Base-by-base conservation (phyloP, 2,329 filamentous ascomycete species). In the Aspergillus tamarii region DNA sequence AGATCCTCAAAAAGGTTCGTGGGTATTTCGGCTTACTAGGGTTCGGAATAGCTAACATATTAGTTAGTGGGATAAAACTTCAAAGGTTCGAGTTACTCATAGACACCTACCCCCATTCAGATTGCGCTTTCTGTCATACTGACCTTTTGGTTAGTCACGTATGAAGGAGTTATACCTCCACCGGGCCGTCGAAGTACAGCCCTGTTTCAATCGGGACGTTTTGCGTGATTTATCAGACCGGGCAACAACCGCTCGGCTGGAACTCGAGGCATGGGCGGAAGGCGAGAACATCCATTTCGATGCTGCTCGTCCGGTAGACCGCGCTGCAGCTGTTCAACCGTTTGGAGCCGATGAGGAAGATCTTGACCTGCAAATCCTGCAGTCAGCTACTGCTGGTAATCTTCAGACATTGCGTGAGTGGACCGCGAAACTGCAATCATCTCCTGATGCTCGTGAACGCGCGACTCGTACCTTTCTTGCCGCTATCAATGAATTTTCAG, bases 151-250 rank as follows among this genome's bases (percentile, higher is more conserved):
- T 32, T 77, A 89, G 85, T 98, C 94, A 58, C 94, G 94, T 78
- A 97, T 95, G 64, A 99, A 99, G 79, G 95, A 98, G 81, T 87
- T 98, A 46, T 99, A 98, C 76, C 88, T 99, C 41, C 96, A 96
- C 11, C 87, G 95, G 64, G 95, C 95, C 10, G 94, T 99, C 66
- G 95, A 99, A 78, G 94, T 98, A 9, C 95, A 98, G 74, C 95
- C 95, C 8, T 98, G 96, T 78, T 99, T 98, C 85, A 98, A 99
- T 78, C 90, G 94, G 53, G 92, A 96, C 69, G 93, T 98, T 70
- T 96, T 99, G 74, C 96, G 94, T 78, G 94, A 96, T 74, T 86
- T 99, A 12, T 97, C 95, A 5, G 95, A 99, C 70, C 93, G 97
- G 81, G 95, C 95, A 10, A 98, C 95, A 0, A 97, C 93, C n/a